phyloP scores from a whole-genome alignment of 208 protist species.

The Acanthamoeba sp. region DNA sequence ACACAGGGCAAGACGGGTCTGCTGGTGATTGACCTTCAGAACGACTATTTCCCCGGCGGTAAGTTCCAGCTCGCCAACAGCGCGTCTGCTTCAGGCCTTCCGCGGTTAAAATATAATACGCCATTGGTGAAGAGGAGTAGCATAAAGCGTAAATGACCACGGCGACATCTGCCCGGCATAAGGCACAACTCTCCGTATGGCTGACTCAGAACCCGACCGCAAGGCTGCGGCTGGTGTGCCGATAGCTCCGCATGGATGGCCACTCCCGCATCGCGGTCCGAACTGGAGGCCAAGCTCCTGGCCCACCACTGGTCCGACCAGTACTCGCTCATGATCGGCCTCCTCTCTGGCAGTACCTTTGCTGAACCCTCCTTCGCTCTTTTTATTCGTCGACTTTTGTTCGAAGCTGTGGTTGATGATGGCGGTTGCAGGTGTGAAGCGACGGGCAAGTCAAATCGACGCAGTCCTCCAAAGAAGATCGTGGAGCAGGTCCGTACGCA shows the following conservation, averaged over 20 bases:
- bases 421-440: neutral
- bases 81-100: constrained; percentile 22
- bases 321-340: neutral
- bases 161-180: no score
- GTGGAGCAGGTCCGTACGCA: no score
- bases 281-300: constrained; percentile 1
- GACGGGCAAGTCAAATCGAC: neutral
- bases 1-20: constrained; percentile 54
- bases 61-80: constrained; percentile 60
- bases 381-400: neutral
- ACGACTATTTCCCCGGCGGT: constrained; percentile 77
- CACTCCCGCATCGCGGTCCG: neutral
- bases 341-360: neutral
- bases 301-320: constrained; percentile 8
- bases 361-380: neutral
- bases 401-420: no score
- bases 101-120: constrained; percentile 27
- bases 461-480: neutral
- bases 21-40: constrained; percentile 73
- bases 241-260: neutral
- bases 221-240: constrained; percentile 3
- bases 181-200: no score
- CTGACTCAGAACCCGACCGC: neutral
- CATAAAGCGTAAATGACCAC: no score
- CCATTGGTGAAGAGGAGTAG: no score